Conservation (phyloP, 106 monocot genomes). For the Dendrobium officinale region DNA sequence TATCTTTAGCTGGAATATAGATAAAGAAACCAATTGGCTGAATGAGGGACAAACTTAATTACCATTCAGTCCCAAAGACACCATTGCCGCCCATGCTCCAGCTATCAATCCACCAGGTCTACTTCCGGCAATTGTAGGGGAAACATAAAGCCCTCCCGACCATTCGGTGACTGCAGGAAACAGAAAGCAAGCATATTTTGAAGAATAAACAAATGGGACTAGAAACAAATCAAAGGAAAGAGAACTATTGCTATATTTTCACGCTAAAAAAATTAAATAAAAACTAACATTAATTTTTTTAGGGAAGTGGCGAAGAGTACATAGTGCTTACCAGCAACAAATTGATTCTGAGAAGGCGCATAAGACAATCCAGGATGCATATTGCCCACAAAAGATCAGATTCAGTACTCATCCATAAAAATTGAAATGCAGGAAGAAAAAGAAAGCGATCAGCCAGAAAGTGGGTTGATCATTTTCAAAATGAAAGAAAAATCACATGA, state of each 20-base stretch:
- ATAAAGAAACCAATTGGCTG: neutral
- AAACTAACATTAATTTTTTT: neutral
- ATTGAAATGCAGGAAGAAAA: neutral
- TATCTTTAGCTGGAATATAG: neutral
- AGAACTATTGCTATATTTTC: neutral
- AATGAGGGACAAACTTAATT: neutral
- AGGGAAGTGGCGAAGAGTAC: neutral
- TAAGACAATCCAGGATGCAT: constrained; percentile 7
- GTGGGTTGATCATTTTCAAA: too few species aligned
- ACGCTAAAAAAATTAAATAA: neutral
- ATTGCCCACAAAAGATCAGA: constrained; percentile 12
- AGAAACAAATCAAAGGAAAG: neutral
- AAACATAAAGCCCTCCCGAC: constrained; percentile 98
- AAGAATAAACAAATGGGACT: neutral
- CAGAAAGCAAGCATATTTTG: neutral
- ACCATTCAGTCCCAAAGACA: constrained; percentile 88
- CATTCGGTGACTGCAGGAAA: constrained; percentile 79
- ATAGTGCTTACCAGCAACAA: constrained; percentile 81
- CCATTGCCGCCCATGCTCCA: constrained; percentile 97
- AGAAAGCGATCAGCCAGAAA: too few species aligned
- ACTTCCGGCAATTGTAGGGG: constrained; percentile 93
- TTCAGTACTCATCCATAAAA: constrained; percentile 12
- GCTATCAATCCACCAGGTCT: constrained; percentile 95
- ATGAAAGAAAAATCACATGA: too few species aligned
- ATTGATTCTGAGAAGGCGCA: constrained; percentile 65